Percentiles rank a stretch among this genome's conserved stretches.
These are phyloP conservation scores for Cornus kousa DNA, from an alignment of 148 eudicot species.

Conservation along the genomic window DNA sequence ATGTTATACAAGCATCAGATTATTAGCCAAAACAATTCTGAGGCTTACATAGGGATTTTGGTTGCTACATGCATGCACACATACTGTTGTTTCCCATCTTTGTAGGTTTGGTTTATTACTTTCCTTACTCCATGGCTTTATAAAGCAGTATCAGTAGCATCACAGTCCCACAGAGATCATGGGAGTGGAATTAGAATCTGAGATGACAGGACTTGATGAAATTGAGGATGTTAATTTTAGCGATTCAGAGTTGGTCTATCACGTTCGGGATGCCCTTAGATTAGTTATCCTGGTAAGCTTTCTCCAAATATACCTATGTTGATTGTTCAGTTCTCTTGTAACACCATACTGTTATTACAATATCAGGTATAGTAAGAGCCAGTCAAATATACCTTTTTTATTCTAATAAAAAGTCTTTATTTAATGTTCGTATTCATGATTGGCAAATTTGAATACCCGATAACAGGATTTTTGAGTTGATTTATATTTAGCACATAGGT, in stretches of 20 bases:
- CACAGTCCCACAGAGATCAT: constrained; percentile 19
- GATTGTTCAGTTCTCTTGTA: neutral
- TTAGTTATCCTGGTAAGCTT: constrained; percentile 38
- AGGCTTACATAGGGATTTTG: neutral
- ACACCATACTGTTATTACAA: neutral
- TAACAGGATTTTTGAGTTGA: neutral
- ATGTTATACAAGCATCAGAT: neutral
- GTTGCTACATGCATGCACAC: neutral
- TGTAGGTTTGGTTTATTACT: neutral
- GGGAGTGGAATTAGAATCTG: constrained; percentile 37
- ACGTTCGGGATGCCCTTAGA: constrained; percentile 53
- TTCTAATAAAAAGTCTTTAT: neutral
- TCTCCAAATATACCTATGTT: neutral
- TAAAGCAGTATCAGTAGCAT: neutral
- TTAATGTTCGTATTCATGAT: neutral
- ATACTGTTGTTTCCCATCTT: neutral
- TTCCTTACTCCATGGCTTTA: too few relatives aligned
- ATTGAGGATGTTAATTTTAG: constrained; percentile 41
- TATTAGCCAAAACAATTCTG: neutral
- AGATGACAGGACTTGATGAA: constrained; percentile 22
- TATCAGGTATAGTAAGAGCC: neutral
- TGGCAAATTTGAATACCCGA: neutral
- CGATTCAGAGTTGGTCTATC: constrained; percentile 43
- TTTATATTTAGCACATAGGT: neutral
- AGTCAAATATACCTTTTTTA: neutral